Evolutionary conservation across 2,329 filamentous ascomycete species (phyloP).

Genomic region (Colletotrichum horii): DNA sequence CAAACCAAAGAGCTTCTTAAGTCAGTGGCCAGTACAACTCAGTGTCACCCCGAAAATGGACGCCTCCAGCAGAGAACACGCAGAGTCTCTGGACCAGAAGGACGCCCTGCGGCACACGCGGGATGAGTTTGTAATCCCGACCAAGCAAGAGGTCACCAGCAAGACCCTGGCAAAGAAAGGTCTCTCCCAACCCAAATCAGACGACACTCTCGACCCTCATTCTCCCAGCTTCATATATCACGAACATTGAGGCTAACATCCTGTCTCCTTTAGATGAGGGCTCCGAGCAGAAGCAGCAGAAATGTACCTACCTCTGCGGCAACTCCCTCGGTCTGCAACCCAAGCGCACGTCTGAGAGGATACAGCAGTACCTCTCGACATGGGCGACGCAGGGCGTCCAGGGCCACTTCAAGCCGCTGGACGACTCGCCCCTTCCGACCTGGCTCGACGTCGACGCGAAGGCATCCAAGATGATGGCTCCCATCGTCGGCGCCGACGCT

Average conservation of each 20-base stretch:
- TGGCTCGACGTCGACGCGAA: constrained; percentile 79
- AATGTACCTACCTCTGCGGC: constrained; percentile 82
- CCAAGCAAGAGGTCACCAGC: constrained; percentile 31
- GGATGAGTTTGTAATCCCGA: constrained; percentile 75
- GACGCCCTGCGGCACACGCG: constrained; percentile 63
- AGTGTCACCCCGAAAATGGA: background rate
- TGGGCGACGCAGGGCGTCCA: constrained; percentile 83
- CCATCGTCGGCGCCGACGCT: constrained; percentile 71
- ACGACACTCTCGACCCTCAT: background rate
- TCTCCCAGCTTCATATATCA: background rate
- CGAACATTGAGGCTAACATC: background rate
- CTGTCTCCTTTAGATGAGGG: background rate
- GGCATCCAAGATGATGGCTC: constrained; percentile 68
- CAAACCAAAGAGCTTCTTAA: background rate
- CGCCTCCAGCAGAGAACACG: background rate
- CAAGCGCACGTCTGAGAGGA: constrained; percentile 56
- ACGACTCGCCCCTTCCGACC: constrained; percentile 68
- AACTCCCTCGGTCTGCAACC: constrained; percentile 91
- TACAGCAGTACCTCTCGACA: constrained; percentile 74
- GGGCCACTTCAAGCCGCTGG: constrained; percentile 76
- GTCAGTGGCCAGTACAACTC: background rate
- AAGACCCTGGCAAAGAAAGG: constrained; percentile 29
- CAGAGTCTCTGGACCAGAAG: constrained; percentile 51
- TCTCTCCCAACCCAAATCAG: background rate
- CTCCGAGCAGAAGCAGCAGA: background rate